phyloP scores from a whole-genome alignment of 306 rosid genomes.

The Gastrolobium villosum region DNA sequence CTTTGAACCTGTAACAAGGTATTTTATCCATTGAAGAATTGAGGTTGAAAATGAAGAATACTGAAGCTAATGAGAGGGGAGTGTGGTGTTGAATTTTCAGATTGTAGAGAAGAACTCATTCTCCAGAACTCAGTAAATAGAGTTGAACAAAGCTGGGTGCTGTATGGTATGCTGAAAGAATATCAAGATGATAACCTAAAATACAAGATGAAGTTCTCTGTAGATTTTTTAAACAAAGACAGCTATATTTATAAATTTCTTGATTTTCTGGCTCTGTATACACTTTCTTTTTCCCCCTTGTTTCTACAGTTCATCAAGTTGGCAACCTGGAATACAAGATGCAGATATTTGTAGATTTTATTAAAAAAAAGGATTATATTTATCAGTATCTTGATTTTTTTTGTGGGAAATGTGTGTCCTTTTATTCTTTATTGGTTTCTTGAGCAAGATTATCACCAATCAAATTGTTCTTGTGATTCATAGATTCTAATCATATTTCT shows the following conservation, averaged over 20 bases:
- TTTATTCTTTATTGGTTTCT: conserved; percentile 24
- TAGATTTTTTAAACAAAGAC: conserved; percentile 14
- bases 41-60: conserved; percentile 33
- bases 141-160: conserved; percentile 20
- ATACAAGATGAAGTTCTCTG: conserved; percentile 25
- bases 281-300: conserved; percentile 3
- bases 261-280: conserved; percentile 4
- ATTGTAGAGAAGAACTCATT: neutral
- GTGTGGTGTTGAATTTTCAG: neutral
- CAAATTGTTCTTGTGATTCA: conserved; percentile 31
- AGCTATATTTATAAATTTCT: neutral
- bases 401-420: neutral
- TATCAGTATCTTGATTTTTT: conserved; percentile 31
- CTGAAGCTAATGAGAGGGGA: conserved; percentile 1
- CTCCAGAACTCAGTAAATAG: neutral
- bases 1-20: conserved; percentile 2
- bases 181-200: conserved; percentile 20
- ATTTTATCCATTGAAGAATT: conserved; percentile 25
- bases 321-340: conserved; percentile 7
- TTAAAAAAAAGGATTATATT: neutral
- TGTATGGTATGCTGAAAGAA: conserved; percentile 29
- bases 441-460: conserved; percentile 5
- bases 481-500: conserved; percentile 30
- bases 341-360: conserved; percentile 22
- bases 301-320: conserved; percentile 22